A percentile compares a stretch with the other conserved stretches of the same genome.
Conservation (phyloP, 192 early-diverging fungal genomes). For the Podila clonocystis region DNA sequence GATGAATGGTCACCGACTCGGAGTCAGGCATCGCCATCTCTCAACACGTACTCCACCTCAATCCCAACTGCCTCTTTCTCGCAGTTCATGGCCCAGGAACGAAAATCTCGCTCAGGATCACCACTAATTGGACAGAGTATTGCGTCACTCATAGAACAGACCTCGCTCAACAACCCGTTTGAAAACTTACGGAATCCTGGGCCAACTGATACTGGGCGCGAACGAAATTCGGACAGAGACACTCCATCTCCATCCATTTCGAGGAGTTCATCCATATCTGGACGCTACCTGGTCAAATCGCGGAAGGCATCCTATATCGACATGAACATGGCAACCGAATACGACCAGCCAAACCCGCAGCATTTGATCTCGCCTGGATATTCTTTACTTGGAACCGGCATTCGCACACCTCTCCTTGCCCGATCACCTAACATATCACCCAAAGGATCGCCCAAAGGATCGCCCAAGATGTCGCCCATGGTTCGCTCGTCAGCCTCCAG, state of each 20-base stretch:
- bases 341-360: slow-evolving; percentile 17
- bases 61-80: slow-evolving; percentile 49
- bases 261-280: slow-evolving; percentile 43
- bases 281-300: slow-evolving; percentile 45
- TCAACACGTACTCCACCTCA: slow-evolving; percentile 50
- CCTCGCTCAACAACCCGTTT: slow-evolving; percentile 42
- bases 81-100: slow-evolving; percentile 44
- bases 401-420: slow-evolving; percentile 34
- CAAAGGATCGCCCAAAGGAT: slow-evolving; percentile 40
- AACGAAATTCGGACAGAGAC: slow-evolving; percentile 44
- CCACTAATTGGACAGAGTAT: slow-evolving; percentile 42
- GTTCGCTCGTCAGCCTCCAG: slow-evolving; percentile 44
- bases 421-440: slow-evolving; percentile 50
- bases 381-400: slow-evolving; percentile 23
- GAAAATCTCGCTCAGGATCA: slow-evolving; percentile 32
- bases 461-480: slow-evolving; percentile 44
- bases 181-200: slow-evolving; percentile 43
- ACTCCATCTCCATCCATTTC: slow-evolving; percentile 45
- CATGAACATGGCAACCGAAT: slow-evolving; percentile 36
- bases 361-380: slow-evolving; percentile 14
- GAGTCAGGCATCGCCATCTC: slow-evolving; percentile 32
- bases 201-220: slow-evolving; percentile 27
- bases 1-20: slow-evolving; percentile 43
- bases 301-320: slow-evolving; percentile 48
- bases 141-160: slow-evolving; percentile 42